These are phyloP conservation scores for Colletotrichum sp. DNA, from an alignment of 2,329 filamentous ascomycete genomes.

Conservation along the genomic window DNA sequence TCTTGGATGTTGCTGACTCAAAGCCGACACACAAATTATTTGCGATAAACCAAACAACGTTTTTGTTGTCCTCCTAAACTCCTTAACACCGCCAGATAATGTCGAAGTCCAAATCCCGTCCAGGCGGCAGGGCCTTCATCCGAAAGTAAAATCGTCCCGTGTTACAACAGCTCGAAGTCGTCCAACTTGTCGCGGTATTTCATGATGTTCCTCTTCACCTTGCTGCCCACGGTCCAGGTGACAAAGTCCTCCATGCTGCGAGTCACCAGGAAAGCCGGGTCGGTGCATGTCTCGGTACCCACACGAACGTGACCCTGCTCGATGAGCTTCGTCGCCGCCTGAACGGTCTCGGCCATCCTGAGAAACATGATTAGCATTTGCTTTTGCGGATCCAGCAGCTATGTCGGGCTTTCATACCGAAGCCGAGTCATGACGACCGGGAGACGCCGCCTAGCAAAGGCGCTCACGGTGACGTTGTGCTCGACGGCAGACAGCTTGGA, in stretches of 20 bases:
- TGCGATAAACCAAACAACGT: background rate
- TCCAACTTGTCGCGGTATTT: conserved; percentile 94
- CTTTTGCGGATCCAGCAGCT: background rate
- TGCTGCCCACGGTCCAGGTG: conserved; percentile 93
- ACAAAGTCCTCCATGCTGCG: conserved; percentile 94
- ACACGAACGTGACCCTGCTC: conserved; percentile 95
- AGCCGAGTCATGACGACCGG: conserved; percentile 91
- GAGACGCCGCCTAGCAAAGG: conserved; percentile 82
- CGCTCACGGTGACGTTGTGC: conserved; percentile 85
- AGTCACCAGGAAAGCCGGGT: conserved; percentile 88
- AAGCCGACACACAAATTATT: background rate
- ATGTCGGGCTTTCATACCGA: conserved; percentile 38
- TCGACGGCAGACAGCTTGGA: conserved; percentile 87
- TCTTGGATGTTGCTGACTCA: background rate
- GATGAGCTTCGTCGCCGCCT: conserved; percentile 83
- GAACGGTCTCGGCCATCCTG: conserved; percentile 86
- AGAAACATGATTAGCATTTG: background rate
- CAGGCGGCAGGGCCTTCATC: conserved; percentile 4
- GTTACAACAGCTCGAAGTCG: conserved; percentile 88
- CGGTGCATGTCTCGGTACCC: conserved; percentile 87
- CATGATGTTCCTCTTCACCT: conserved; percentile 96
- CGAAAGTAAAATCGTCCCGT: conserved; percentile 9
- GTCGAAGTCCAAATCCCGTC: background rate
- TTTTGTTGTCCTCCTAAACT: conserved; percentile 5
- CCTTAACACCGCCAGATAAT: conserved; percentile 14